phyloP scores from a whole-genome alignment of 1,284 basidiomycete genomes.

The Cutaneotrichosporon sp. region DNA sequence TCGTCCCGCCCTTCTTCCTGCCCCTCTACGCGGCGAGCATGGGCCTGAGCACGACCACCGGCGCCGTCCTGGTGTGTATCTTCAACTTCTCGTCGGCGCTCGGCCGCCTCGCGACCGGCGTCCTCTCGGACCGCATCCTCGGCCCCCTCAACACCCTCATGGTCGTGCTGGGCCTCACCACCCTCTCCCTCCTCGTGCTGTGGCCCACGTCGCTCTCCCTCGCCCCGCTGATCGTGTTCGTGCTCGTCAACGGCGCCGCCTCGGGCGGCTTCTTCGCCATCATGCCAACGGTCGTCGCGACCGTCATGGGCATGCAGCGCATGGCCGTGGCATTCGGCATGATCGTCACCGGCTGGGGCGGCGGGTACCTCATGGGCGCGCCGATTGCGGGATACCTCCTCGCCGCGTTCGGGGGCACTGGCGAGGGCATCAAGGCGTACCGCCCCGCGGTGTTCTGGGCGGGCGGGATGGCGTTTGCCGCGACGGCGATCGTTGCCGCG shows the following conservation, averaged over 20 bases:
- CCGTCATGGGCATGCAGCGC: constrained; percentile 24
- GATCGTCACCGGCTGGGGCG: constrained; percentile 33
- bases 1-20: constrained; percentile 51
- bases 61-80: constrained; percentile 34
- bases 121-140: constrained; percentile 26
- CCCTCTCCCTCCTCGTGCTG: constrained; percentile 29
- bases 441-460: constrained; percentile 40
- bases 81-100: constrained; percentile 38
- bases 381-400: constrained; percentile 37
- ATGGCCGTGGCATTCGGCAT: constrained; percentile 34
- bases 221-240: constrained; percentile 32
- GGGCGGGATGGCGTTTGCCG: constrained; percentile 25
- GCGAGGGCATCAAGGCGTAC: constrained; percentile 28
- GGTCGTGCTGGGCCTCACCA: constrained; percentile 16
- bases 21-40: constrained; percentile 47
- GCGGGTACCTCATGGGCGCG: constrained; percentile 35
- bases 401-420: constrained; percentile 27
- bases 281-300: constrained; percentile 34
- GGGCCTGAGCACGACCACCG: constrained; percentile 31
- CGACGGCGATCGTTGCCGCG: constrained; percentile 2
- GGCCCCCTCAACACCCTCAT: constrained; percentile 21
- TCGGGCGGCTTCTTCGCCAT: constrained; percentile 36
- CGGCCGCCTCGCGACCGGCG: constrained; percentile 33
- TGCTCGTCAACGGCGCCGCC: constrained; percentile 31
- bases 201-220: constrained; percentile 29